These are phyloP conservation scores for Xylariales sp. DNA, from an alignment of 2,329 filamentous ascomycete genomes.

Conservation along the genomic window DNA sequence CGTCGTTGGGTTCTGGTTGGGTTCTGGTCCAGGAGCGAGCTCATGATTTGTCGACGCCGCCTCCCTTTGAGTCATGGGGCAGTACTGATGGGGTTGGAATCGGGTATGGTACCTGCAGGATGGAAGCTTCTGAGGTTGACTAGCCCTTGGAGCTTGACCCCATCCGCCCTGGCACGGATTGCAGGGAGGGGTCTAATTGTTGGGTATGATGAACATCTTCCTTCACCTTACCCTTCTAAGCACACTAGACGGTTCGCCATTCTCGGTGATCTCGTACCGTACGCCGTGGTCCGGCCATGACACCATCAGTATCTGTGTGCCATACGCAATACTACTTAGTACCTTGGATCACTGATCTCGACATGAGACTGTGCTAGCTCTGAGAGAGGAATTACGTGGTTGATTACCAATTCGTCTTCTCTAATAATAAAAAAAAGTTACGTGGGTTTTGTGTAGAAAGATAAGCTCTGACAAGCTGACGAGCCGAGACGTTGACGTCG, in stretches of 20 bases:
- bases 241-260: too few species aligned
- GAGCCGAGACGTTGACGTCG: constrained; percentile 2
- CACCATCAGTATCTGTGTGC: too few species aligned
- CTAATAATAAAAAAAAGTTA: constrained; percentile 14
- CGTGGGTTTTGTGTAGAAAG: constrained; percentile 13
- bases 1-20: neutral
- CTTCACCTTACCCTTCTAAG: constrained; percentile 8
- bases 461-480: constrained; percentile 25
- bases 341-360: neutral
- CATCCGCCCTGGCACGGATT: constrained; percentile 14
- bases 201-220: constrained; percentile 14
- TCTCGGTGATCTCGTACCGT: neutral
- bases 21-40: neutral
- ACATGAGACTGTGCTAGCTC: neutral
- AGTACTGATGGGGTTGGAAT: constrained; percentile 8
- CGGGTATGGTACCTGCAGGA: constrained; percentile 32
- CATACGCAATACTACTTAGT: neutral
- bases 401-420: neutral
- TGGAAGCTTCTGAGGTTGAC: constrained; percentile 12
- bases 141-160: constrained; percentile 18
- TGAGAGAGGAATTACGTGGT: neutral
- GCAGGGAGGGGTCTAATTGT: constrained; percentile 9
- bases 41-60: constrained; percentile 32
- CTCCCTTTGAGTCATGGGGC: constrained; percentile 10
- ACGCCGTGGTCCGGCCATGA: neutral